These are phyloP conservation scores for Cytospora chrysosperma DNA, from an alignment of 2,329 filamentous ascomycete species.

Conservation along the genomic window DNA sequence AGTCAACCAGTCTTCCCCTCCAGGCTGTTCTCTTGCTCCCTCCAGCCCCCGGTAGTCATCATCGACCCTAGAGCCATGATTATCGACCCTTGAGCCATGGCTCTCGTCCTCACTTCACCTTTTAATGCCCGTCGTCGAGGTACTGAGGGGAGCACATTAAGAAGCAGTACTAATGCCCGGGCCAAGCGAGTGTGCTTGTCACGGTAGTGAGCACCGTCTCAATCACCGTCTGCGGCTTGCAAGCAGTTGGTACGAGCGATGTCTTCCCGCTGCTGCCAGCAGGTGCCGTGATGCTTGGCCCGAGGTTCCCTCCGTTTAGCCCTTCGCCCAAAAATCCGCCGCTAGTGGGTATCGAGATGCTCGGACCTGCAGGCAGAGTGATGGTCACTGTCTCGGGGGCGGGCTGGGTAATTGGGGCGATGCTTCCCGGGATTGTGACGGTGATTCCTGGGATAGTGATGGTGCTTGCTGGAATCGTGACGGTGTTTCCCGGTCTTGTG, in stretches of 20 bases:
- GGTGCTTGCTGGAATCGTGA: not conserved
- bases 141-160: not conserved
- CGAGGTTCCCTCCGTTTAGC: not conserved
- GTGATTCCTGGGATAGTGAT: not conserved
- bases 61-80: not conserved
- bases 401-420: not conserved
- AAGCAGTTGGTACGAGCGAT: not conserved
- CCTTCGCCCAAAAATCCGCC: not conserved
- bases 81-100: not conserved
- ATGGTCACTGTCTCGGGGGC: not conserved
- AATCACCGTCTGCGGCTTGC: not conserved
- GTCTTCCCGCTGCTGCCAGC: too few species aligned
- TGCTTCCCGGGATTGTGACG: not conserved
- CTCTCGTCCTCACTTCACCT: slow-evolving; percentile 29
- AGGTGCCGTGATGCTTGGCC: not conserved
- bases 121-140: slow-evolving; percentile 32
- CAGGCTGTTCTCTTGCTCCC: not conserved
- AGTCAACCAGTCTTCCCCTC: too few species aligned
- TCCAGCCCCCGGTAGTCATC: too few species aligned
- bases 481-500: not conserved
- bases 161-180: not conserved
- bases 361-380: not conserved
- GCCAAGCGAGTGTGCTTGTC: not conserved
- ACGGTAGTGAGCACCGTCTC: not conserved
- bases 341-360: not conserved